Conservation (phyloP, 1,284 basidiomycete genomes). For the Rhodotorula sp. region DNA sequence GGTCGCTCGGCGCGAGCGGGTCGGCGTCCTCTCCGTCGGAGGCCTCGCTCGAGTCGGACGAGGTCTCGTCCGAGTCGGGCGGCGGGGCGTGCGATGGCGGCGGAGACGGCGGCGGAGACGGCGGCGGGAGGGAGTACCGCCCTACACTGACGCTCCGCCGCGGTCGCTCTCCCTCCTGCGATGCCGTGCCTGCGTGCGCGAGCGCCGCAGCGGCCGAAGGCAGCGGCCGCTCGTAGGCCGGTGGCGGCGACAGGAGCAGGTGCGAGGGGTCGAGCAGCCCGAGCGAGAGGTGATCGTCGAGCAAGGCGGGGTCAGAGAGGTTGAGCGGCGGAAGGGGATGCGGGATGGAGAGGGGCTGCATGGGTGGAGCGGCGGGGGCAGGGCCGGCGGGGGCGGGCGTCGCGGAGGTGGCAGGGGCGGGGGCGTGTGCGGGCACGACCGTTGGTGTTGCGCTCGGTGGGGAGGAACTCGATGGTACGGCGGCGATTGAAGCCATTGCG, state of each 20-base stretch:
- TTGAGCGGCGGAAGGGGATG: conserved; percentile 1
- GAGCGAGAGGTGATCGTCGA: conserved; percentile 31
- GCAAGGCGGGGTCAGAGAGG: conserved; percentile 1
- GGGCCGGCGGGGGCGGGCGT: background rate
- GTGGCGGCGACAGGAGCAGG: conserved; percentile 22
- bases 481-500: background rate
- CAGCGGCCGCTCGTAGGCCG: conserved; percentile 10
- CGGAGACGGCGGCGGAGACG: background rate
- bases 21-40: conserved; percentile 4
- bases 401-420: background rate
- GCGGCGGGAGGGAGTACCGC: conserved; percentile 5
- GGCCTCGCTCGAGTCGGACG: background rate
- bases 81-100: background rate
- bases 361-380: background rate
- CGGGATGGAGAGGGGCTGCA: background rate
- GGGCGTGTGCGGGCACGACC: background rate
- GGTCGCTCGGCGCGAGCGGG: conserved; percentile 11
- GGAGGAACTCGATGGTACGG: no score
- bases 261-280: conserved; percentile 26
- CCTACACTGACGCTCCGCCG: background rate
- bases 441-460: no score
- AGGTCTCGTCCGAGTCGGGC: background rate
- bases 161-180: no score
- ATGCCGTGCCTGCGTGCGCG: no score
- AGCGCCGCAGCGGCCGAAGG: background rate